These are phyloP conservation scores for Halophytophthora batemanensis DNA, from an alignment of 352 stramenopile species.

Conservation along the genomic window DNA sequence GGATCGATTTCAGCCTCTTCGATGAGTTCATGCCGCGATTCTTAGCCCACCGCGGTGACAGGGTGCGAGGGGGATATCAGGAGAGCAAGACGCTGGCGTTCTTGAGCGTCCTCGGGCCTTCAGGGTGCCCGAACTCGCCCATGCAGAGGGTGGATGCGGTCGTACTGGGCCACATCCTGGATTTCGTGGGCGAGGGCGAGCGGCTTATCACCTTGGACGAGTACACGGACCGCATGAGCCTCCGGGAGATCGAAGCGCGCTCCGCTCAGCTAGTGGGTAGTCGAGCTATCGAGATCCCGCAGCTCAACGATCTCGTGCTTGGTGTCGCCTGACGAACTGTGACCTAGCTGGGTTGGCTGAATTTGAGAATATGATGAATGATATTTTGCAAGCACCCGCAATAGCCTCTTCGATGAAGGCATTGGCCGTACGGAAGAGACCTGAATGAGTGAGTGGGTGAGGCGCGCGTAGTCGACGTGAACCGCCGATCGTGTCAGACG, in stretches of 20 bases:
- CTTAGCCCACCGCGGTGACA: constrained; percentile 13
- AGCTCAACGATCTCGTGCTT: no score
- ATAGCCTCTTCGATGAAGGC: no score
- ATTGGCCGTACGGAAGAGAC: no score
- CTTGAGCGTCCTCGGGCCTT: constrained; percentile 11
- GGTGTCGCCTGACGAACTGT: no score
- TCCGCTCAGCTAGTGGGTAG: no score
- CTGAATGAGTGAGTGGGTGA: no score
- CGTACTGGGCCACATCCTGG: constrained; percentile 16
- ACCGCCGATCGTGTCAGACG: no score
- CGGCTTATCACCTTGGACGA: constrained; percentile 20
- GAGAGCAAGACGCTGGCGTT: constrained; percentile 14
- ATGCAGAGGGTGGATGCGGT: constrained; percentile 13
- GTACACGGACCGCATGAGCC: constrained; percentile 23
- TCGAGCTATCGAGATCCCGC: no score
- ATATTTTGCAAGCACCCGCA: no score
- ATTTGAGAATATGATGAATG: no score
- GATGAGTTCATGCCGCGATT: constrained; percentile 22
- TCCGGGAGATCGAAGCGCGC: constrained; percentile 13
- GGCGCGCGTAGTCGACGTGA: no score
- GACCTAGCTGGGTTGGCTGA: no score
- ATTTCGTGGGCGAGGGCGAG: constrained; percentile 14
- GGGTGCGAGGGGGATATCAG: constrained; percentile 10
- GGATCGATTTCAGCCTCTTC: constrained; percentile 24
- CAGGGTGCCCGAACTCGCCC: not conserved